Percentiles rank a stretch among this genome's conserved stretches.
Evolutionary conservation across 148 eudicot genomes (phyloP).

Genomic region (Nyssa sinensis): DNA sequence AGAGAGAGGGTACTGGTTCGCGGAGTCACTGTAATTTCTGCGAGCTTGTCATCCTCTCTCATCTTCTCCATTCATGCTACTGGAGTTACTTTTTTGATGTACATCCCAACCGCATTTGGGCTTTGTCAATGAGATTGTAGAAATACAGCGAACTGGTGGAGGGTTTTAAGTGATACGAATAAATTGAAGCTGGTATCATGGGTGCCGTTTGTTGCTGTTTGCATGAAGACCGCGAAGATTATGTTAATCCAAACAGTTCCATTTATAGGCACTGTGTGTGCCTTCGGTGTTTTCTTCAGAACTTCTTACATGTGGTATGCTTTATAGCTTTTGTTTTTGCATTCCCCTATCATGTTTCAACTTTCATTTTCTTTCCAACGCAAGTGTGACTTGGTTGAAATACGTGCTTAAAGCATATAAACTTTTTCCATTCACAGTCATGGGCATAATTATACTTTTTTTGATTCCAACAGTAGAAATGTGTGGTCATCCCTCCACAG

Average conservation of each 20-base stretch:
- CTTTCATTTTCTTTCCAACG: background rate
- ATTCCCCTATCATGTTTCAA: background rate
- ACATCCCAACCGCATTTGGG: background rate
- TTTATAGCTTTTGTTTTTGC: constrained; percentile 6
- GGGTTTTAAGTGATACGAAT: constrained; percentile 14
- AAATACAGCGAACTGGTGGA: background rate
- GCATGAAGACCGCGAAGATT: constrained; percentile 72
- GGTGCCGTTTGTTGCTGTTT: constrained; percentile 91
- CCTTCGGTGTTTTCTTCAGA: constrained; percentile 67
- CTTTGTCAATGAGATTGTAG: constrained; percentile 19
- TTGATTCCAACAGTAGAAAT: background rate
- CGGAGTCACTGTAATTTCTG: constrained; percentile 35
- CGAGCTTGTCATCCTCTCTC: constrained; percentile 58
- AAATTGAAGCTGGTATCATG: constrained; percentile 43
- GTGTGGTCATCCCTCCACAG: background rate
- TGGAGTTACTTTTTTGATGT: background rate
- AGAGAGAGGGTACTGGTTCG: constrained; percentile 53
- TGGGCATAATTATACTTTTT: background rate
- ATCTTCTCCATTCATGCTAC: background rate
- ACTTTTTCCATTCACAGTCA: background rate
- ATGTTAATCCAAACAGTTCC: constrained; percentile 59
- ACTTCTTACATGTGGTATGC: constrained; percentile 75
- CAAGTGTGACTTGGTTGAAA: background rate
- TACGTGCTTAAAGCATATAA: background rate
- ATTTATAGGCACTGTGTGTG: constrained; percentile 77